phyloP scores from a whole-genome alignment of 306 rosid genomes.

The Senna siamea region DNA sequence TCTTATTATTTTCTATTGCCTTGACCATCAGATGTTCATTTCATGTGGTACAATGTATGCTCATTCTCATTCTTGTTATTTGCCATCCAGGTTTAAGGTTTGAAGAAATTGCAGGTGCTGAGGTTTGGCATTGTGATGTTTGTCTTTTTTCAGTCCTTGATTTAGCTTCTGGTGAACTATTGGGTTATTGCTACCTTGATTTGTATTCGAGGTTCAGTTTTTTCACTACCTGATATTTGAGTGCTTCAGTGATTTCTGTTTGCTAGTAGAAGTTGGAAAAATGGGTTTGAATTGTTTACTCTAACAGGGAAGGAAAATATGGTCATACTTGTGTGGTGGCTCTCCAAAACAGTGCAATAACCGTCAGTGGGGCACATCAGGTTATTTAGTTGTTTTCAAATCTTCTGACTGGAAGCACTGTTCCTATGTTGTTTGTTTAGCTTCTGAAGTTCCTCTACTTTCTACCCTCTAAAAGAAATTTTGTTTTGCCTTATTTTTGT shows the following conservation, averaged over 20 bases:
- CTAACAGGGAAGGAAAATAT: slow-evolving; percentile 84
- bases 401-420: slow-evolving; percentile 24
- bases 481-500: neutral
- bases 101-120: slow-evolving; percentile 76
- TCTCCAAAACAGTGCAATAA: slow-evolving; percentile 86
- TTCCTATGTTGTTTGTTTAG: slow-evolving; percentile 17
- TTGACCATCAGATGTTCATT: slow-evolving; percentile 14
- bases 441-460: slow-evolving; percentile 17
- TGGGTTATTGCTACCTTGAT: slow-evolving; percentile 93
- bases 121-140: slow-evolving; percentile 92
- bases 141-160: slow-evolving; percentile 73
- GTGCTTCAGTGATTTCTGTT: slow-evolving; percentile 24
- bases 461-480: neutral
- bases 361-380: slow-evolving; percentile 65
- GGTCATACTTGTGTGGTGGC: slow-evolving; percentile 84
- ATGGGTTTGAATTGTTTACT: slow-evolving; percentile 35
- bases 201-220: slow-evolving; percentile 67
- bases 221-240: slow-evolving; percentile 11
- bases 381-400: slow-evolving; percentile 43
- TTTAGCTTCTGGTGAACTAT: slow-evolving; percentile 73
- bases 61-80: slow-evolving; percentile 33
- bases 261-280: slow-evolving; percentile 38
- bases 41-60: slow-evolving; percentile 2
- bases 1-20: slow-evolving; percentile 17
- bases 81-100: slow-evolving; percentile 73